Conservation (phyloP, 257 asterid species). For the Mentha longifolia region DNA sequence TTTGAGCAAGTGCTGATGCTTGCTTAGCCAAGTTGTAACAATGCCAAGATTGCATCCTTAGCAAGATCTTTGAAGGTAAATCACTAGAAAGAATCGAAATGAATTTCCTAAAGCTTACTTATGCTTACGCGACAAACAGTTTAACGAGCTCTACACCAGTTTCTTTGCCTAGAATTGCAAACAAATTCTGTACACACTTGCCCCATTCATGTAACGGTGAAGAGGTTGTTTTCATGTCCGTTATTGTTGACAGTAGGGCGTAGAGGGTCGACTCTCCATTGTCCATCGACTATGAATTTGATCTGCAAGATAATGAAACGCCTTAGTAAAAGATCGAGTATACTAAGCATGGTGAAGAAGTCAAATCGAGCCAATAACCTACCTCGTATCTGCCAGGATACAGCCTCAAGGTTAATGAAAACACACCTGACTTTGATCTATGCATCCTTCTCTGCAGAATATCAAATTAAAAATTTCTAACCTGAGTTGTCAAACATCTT, state of each 20-base stretch:
- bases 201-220: constrained; percentile 47
- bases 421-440: constrained; percentile 65
- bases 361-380: constrained; percentile 13
- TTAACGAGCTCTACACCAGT: constrained; percentile 16
- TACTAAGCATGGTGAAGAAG: not conserved
- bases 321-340: not conserved
- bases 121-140: constrained; percentile 7
- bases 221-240: constrained; percentile 77
- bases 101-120: constrained; percentile 30
- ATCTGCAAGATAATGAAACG: constrained; percentile 51
- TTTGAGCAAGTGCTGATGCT: not conserved
- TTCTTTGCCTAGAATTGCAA: not conserved
- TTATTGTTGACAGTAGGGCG: constrained; percentile 59
- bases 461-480: constrained; percentile 20
- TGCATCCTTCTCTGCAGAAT: constrained; percentile 87
- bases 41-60: not conserved
- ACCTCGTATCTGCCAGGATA: constrained; percentile 98
- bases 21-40: not conserved
- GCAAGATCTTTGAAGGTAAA: not conserved
- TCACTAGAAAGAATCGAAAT: constrained; percentile 25
- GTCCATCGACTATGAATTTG: constrained; percentile 89
- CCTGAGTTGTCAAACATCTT: no score
- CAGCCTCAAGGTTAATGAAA: constrained; percentile 65
- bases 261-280: constrained; percentile 82
- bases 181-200: not conserved